Evolutionary conservation across 805 yeast genomes (phyloP).

Genomic region (Suhomyces tanzawaensis): DNA sequence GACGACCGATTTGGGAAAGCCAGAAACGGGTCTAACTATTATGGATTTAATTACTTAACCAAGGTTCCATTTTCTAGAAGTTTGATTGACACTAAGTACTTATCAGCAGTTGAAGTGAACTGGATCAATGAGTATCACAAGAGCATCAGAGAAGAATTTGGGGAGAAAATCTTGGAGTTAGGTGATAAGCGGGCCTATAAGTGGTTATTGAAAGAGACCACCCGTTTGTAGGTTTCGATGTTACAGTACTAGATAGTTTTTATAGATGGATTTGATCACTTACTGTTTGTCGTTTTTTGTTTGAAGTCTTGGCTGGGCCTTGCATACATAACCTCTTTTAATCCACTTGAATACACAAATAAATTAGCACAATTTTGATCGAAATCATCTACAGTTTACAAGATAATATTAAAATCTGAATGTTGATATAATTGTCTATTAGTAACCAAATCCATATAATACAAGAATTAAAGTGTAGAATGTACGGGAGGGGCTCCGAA

Average conservation of each 20-base stretch:
- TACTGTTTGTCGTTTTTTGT: no score
- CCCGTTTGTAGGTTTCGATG: constrained; percentile 24
- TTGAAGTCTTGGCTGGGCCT: no score
- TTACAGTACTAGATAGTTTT: no score
- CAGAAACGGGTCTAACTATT: constrained; percentile 28
- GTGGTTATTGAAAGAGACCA: constrained; percentile 74
- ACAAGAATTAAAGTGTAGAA: constrained; percentile 3
- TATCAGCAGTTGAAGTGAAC: constrained; percentile 27
- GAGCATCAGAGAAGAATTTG: constrained; percentile 31
- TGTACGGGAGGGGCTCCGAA: constrained; percentile 7
- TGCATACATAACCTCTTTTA: no score
- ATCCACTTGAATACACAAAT: no score
- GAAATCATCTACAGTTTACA: no score
- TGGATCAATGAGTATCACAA: constrained; percentile 43
- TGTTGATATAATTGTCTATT: no score
- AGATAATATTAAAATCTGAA: no score
- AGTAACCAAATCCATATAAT: background rate
- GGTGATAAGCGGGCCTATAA: constrained; percentile 57
- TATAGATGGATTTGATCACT: no score
- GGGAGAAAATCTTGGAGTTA: constrained; percentile 43
- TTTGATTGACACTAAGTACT: constrained; percentile 32
- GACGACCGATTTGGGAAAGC: constrained; percentile 38
- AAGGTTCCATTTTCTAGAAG: constrained; percentile 40
- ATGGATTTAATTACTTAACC: constrained; percentile 41
- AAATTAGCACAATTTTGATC: no score